These are phyloP conservation scores for Picea sitchensis DNA, from an alignment of 75 land plant genomes.

Conservation along the genomic window DNA sequence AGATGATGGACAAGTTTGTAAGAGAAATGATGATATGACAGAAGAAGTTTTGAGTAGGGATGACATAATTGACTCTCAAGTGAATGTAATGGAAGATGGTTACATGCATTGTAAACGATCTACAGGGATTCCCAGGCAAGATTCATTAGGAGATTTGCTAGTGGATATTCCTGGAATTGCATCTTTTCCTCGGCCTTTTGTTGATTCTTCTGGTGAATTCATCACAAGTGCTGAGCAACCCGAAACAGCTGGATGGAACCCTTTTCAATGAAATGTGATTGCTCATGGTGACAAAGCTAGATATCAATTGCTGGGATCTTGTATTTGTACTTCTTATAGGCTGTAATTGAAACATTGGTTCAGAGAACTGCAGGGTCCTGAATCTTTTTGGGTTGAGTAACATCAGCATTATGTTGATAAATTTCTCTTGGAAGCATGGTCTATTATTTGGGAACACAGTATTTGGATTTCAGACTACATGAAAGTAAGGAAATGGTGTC, in stretches of 20 bases:
- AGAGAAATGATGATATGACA: background rate
- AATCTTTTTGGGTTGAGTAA: background rate
- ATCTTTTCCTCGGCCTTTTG: conserved; percentile 60
- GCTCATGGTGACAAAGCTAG: background rate
- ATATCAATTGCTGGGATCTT: background rate
- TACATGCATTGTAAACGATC: background rate
- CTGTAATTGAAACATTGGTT: background rate
- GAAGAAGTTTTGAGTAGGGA: background rate
- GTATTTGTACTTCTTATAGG: background rate
- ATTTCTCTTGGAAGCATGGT: background rate
- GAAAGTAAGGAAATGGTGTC: background rate
- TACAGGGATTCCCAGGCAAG: conserved; percentile 39
- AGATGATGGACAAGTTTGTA: background rate
- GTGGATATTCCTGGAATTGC: conserved; percentile 61
- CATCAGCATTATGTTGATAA: background rate
- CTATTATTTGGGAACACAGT: background rate
- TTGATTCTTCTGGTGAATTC: conserved; percentile 39
- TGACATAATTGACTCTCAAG: background rate
- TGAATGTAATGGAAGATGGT: background rate
- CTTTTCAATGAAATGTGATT: conserved; percentile 11
- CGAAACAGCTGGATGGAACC: background rate
- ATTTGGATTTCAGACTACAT: conserved; percentile 1
- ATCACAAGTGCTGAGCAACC: conserved; percentile 8
- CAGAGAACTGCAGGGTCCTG: background rate
- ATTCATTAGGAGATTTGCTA: conserved; percentile 53